phyloP scores from a whole-genome alignment of 768 basidiomycete species.

The Saitozyma sp. region DNA sequence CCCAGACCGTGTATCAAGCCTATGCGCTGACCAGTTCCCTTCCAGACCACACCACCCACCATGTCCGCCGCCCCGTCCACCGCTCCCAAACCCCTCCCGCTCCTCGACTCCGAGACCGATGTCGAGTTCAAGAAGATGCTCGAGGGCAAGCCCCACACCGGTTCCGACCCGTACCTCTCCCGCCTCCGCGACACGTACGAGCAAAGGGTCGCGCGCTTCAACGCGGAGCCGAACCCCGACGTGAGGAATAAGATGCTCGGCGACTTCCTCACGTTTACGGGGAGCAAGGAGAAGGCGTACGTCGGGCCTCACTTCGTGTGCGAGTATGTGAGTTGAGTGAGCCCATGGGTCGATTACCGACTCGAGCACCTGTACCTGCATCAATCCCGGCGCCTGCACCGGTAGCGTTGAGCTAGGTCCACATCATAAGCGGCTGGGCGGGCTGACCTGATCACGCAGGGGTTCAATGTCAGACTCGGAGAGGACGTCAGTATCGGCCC shows the following conservation, averaged over 20 bases:
- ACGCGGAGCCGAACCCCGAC: slow-evolving; percentile 19
- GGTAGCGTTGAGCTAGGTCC: no score
- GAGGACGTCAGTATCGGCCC: slow-evolving; percentile 39
- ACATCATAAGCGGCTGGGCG: not conserved
- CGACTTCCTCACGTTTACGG: slow-evolving; percentile 12
- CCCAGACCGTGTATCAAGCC: no score
- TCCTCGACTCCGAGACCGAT: slow-evolving; percentile 3
- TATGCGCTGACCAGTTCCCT: no score
- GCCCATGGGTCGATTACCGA: not conserved
- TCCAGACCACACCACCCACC: no score
- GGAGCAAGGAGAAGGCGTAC: slow-evolving; percentile 13
- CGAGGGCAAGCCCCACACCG: slow-evolving; percentile 29
- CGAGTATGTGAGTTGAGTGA: slow-evolving; percentile 38
- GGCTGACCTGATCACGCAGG: slow-evolving; percentile 18
- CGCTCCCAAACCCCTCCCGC: slow-evolving; percentile 2
- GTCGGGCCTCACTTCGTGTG: slow-evolving; percentile 33
- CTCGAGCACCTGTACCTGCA: no score
- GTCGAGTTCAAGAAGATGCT: slow-evolving; percentile 23
- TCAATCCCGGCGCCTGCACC: no score
- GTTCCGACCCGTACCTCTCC: slow-evolving; percentile 21
- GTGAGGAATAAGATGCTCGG: slow-evolving; percentile 21
- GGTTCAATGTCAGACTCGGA: slow-evolving; percentile 42
- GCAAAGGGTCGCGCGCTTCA: slow-evolving; percentile 27
- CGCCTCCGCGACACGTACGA: slow-evolving; percentile 15
- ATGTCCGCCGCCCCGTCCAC: not conserved